Conservation (phyloP, 1,284 basidiomycete genomes). For the Fomitopsis betulina region DNA sequence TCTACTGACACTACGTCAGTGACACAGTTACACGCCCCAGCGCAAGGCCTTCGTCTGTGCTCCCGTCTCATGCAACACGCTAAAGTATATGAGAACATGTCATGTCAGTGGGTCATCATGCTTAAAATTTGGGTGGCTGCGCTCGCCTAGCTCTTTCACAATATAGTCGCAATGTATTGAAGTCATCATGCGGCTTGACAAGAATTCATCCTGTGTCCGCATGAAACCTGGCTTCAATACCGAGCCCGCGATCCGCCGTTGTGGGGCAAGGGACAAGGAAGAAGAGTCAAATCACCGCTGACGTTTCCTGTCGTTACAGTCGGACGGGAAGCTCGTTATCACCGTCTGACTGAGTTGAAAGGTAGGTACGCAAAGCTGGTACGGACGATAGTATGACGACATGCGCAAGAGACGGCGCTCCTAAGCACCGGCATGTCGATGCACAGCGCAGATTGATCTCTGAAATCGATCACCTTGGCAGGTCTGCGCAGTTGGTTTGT, state of each 20-base stretch:
- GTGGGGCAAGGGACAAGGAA: neutral
- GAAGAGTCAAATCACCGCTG: neutral
- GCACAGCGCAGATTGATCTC: too few relatives aligned
- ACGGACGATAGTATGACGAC: neutral
- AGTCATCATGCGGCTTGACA: neutral
- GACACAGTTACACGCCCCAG: neutral
- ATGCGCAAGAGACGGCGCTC: neutral
- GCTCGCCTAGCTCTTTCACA: neutral
- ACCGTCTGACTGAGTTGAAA: neutral
- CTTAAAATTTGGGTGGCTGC: neutral
- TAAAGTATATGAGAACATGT: neutral
- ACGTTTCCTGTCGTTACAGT: neutral
- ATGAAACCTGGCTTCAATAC: neutral
- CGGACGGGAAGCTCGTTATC: neutral
- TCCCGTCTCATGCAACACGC: neutral
- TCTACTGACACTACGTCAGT: neutral
- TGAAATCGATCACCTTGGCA: neutral
- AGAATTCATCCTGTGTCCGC: neutral
- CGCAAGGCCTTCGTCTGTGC: neutral
- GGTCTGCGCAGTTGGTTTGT: neutral
- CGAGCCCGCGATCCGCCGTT: too few relatives aligned
- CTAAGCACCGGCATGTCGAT: neutral
- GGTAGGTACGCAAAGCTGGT: too few relatives aligned
- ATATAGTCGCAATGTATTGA: neutral
- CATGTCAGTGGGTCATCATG: neutral